Evolutionary conservation across 2,329 filamentous ascomycete species (phyloP).

Genomic region (Talaromyces sp.): DNA sequence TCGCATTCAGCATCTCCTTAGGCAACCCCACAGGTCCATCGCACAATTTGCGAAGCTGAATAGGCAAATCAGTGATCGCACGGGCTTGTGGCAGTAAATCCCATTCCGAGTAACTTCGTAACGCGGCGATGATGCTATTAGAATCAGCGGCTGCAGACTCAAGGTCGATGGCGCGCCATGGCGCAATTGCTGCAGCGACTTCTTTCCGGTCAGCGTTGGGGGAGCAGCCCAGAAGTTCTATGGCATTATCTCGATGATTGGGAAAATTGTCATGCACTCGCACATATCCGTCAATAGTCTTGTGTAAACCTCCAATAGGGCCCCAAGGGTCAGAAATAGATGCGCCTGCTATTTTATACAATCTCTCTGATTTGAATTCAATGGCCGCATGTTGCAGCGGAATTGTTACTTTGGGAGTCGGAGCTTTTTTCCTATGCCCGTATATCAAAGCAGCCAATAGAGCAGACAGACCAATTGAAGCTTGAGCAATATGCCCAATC

Average conservation of each 20-base stretch:
- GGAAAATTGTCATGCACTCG: conserved; percentile 55
- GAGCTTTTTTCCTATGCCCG: conserved; percentile 33
- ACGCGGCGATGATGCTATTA: conserved; percentile 35
- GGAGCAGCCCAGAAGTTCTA: conserved; percentile 45
- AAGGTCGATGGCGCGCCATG: conserved; percentile 19
- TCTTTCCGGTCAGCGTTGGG: conserved; percentile 28
- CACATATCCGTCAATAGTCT: conserved; percentile 46
- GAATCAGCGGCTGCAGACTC: conserved; percentile 46
- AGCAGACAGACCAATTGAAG: conserved; percentile 51
- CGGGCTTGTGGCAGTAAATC: conserved; percentile 48
- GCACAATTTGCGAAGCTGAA: conserved; percentile 40
- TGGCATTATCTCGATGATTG: conserved; percentile 42
- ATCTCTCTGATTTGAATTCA: conserved; percentile 54
- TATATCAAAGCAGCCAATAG: conserved; percentile 50
- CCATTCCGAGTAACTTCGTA: conserved; percentile 53
- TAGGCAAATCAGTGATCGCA: conserved; percentile 47
- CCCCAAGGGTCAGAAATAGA: conserved; percentile 36
- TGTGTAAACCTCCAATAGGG: conserved; percentile 52
- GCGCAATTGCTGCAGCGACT: conserved; percentile 35
- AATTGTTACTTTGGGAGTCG: conserved; percentile 23
- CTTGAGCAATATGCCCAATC: conserved; percentile 52
- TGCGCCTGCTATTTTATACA: conserved; percentile 46
- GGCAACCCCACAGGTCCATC: conserved; percentile 15
- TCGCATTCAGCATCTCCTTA: conserved; percentile 15
- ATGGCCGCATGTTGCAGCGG: conserved; percentile 46